These are phyloP conservation scores for Termitomyces sp. DNA, from an alignment of 768 basidiomycete species.

Conservation along the genomic window DNA sequence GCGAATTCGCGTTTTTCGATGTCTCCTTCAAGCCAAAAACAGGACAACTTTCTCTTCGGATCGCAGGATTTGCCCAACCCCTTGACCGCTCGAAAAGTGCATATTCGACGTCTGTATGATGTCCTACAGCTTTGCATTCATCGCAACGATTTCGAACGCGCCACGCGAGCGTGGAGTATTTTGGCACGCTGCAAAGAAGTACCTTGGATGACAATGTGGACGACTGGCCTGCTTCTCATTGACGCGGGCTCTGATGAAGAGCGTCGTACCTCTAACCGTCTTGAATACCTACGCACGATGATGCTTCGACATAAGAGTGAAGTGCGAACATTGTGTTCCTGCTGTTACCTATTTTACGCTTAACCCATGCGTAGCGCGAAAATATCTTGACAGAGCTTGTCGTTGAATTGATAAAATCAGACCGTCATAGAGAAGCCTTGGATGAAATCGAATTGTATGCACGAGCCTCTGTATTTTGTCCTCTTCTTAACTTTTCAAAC, in stretches of 20 bases:
- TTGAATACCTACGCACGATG: slow-evolving; percentile 66
- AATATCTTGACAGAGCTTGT: slow-evolving; percentile 72
- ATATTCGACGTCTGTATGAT: slow-evolving; percentile 74
- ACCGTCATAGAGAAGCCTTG: slow-evolving; percentile 64
- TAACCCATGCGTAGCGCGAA: slow-evolving; percentile 52
- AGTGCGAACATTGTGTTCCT: slow-evolving; percentile 36
- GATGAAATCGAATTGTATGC: slow-evolving; percentile 84
- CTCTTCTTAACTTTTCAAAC: slow-evolving; percentile 5
- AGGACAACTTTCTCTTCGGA: slow-evolving; percentile 57
- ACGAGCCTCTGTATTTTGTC: not conserved
- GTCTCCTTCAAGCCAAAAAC: slow-evolving; percentile 19
- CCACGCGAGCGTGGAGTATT: slow-evolving; percentile 70
- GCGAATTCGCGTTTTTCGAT: slow-evolving; percentile 11
- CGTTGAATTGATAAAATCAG: slow-evolving; percentile 57
- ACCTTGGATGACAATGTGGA: slow-evolving; percentile 72
- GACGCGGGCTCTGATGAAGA: slow-evolving; percentile 26
- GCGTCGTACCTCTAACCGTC: slow-evolving; percentile 28
- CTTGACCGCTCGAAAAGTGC: slow-evolving; percentile 58
- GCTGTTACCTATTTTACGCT: not conserved
- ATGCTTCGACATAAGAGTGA: slow-evolving; percentile 68
- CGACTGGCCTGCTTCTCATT: slow-evolving; percentile 57
- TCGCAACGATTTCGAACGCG: slow-evolving; percentile 58
- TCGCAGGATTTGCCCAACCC: slow-evolving; percentile 48
- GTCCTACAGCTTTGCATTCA: slow-evolving; percentile 70
- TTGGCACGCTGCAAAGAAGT: slow-evolving; percentile 76